Conservation (phyloP, 768 basidiomycete species). For the Trametes meyenii region DNA sequence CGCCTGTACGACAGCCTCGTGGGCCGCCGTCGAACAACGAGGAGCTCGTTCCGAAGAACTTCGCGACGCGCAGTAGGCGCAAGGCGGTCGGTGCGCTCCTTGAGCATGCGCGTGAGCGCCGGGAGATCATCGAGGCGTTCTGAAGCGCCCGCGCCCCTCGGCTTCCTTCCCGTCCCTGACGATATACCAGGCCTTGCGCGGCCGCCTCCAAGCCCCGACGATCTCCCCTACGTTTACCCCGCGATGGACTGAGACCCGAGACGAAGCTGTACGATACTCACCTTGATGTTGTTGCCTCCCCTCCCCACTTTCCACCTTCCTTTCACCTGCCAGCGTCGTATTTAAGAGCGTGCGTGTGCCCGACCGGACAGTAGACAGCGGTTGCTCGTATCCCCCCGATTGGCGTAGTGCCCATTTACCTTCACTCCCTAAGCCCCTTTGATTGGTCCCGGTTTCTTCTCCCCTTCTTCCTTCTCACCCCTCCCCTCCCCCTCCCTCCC, state of each 20-base stretch:
- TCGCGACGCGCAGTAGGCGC: constrained; percentile 82
- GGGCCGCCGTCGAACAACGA: constrained; percentile 87
- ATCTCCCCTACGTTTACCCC: constrained; percentile 1
- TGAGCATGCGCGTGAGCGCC: constrained; percentile 79
- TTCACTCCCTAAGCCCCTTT: constrained; percentile 23
- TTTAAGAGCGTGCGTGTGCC: constrained; percentile 29
- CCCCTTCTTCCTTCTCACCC: constrained; percentile 14
- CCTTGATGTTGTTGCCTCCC: constrained; percentile 17
- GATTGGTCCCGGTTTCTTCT: constrained; percentile 22
- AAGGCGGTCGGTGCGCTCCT: constrained; percentile 84
- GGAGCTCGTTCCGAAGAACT: constrained; percentile 87
- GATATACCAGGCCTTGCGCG: not conserved
- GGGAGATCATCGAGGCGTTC: constrained; percentile 70
- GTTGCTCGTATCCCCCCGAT: constrained; percentile 22
- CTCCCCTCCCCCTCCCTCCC: constrained; percentile 10
- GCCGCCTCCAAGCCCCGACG: constrained; percentile 14
- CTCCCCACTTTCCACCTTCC: constrained; percentile 13
- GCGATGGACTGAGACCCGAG: constrained; percentile 10
- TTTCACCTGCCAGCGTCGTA: constrained; percentile 23
- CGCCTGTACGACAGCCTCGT: constrained; percentile 82
- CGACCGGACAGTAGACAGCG: constrained; percentile 21
- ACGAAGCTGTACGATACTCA: constrained; percentile 28
- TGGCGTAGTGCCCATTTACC: constrained; percentile 24
- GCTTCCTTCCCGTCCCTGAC: not conserved
- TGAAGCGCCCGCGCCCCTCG: constrained; percentile 37